These are phyloP conservation scores for Penicillium cosmopolitanum DNA, from an alignment of 495 filamentous ascomycete species.

Conservation along the genomic window DNA sequence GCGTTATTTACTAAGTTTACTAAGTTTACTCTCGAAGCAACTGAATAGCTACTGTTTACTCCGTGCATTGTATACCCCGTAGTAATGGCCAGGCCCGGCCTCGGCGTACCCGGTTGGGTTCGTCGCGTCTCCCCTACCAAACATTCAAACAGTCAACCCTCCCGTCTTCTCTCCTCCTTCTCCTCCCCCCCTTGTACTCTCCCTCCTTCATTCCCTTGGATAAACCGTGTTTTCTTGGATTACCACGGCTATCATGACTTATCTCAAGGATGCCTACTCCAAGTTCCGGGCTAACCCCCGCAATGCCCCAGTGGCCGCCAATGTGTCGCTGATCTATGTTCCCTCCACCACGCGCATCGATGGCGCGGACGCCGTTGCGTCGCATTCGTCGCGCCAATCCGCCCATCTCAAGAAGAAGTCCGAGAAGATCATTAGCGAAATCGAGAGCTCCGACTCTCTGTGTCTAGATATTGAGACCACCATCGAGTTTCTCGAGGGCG, in stretches of 20 bases:
- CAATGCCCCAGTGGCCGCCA: constrained; percentile 62
- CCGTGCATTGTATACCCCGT: too few relatives aligned
- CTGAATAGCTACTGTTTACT: too few relatives aligned
- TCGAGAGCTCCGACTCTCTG: constrained; percentile 71
- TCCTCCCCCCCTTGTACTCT: constrained; percentile 7
- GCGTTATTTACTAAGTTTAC: constrained; percentile 9
- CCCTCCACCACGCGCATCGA: constrained; percentile 79
- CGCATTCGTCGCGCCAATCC: constrained; percentile 69
- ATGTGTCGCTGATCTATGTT: constrained; percentile 87
- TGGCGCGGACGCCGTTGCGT: constrained; percentile 70
- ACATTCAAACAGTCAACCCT: too few relatives aligned
- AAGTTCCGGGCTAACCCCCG: constrained; percentile 75
- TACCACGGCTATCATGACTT: constrained; percentile 48
- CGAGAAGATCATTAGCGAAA: constrained; percentile 68
- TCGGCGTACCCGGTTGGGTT: too few relatives aligned
- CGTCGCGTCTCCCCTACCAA: background rate
- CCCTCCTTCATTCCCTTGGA: constrained; percentile 12
- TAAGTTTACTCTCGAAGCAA: too few relatives aligned
- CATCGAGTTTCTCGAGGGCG: constrained; percentile 77
- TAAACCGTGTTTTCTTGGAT: constrained; percentile 9
- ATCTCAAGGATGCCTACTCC: constrained; percentile 70
- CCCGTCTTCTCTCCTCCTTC: constrained; percentile 3
- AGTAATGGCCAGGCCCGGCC: too few relatives aligned
- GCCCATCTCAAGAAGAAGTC: constrained; percentile 74
- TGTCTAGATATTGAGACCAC: constrained; percentile 80